A percentile compares a stretch with the other conserved stretches of the same genome.
Evolutionary conservation across 2,329 filamentous ascomycete species (phyloP).

Genomic region (Dactylellina drechsleri): DNA sequence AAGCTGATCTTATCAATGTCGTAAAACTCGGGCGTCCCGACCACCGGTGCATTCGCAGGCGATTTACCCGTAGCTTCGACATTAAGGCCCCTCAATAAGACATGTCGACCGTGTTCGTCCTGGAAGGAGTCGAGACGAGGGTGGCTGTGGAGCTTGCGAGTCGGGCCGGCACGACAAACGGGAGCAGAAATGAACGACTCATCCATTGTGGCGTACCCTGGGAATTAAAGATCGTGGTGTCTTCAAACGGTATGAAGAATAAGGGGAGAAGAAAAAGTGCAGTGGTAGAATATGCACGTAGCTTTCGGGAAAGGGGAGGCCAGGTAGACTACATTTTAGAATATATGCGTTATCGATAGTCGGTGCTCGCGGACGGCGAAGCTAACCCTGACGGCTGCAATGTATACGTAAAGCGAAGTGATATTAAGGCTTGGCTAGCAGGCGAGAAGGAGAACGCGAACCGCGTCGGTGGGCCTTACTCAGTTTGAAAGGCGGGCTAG

Average conservation of each 20-base stretch:
- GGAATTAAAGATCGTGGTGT: no score
- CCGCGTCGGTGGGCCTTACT: conserved; percentile 35
- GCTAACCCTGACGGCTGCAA: conserved; percentile 39
- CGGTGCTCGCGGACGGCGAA: conserved; percentile 33
- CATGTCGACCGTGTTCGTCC: conserved; percentile 62
- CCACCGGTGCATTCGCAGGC: conserved; percentile 62
- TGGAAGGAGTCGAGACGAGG: conserved; percentile 59
- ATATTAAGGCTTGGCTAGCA: conserved; percentile 22
- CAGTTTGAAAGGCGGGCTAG: conserved; percentile 27
- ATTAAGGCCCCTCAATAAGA: conserved; percentile 63
- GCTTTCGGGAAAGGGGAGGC: neutral
- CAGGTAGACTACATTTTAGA: conserved; percentile 26
- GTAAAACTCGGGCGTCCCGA: conserved; percentile 63
- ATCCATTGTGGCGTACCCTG: conserved; percentile 40
- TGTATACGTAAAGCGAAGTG: conserved; percentile 42
- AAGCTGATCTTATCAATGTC: conserved; percentile 63
- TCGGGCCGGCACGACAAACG: conserved; percentile 49
- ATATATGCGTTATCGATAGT: conserved; percentile 17
- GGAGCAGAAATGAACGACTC: conserved; percentile 42
- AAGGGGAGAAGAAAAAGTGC: no score
- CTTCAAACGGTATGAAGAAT: no score
- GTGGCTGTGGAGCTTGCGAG: conserved; percentile 48
- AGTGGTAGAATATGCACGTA: no score
- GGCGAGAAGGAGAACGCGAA: conserved; percentile 21
- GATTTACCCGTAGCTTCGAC: conserved; percentile 63